Base-by-base conservation (phyloP, 768 basidiomycete species). In the Lyophyllum decastes region DNA sequence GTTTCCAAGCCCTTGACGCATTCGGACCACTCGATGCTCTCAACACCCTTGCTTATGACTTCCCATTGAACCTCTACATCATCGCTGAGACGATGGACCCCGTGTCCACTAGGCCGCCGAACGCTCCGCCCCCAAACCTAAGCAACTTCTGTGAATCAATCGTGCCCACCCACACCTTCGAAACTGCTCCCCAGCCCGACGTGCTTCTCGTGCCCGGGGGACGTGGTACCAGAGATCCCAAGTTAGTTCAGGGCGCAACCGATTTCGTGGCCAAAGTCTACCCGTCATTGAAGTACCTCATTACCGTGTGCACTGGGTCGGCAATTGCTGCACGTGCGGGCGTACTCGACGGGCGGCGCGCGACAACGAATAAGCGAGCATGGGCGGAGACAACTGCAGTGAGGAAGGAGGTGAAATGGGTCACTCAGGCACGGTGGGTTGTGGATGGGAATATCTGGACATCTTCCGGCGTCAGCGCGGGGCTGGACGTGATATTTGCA, bases 381-480 rank as follows among this genome's bases (percentile, higher is more conserved):
- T 80, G 70, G 65, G 60, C 54, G 17, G 41, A 59, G 46, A 66
- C 66, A 1, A 64, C 64, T n/a, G 66, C 62, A 24, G 22, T 63
- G 34, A 61, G 71, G 8, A 65, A 72, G 2, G 66, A 74, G 44
- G 76, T 79, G 8, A 60, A 73, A 2, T 81, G 80, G 79, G 68
- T 79, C 16, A 21, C 73, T 0, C 72, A 72, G 45, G 80, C 80
- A 7, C 69, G 79, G 22, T 82, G 78, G 79, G 77, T 81, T 0
- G 73, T 72, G 2, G 76, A 78, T 60, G 78, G 75, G 14, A 80
- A 80, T 56, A 67, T 80, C 24, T 82, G 78, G 78, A 76, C 80
- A 4, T 73, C 76, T 8, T 78, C 78, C 0, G 80, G 80, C 2
- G 74, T 81, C 38, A 75, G 70, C 49, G 78, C 79, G 24, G 78